phyloP scores from a whole-genome alignment of 1,284 basidiomycete genomes.

The Leccinum cinnamomeum region DNA sequence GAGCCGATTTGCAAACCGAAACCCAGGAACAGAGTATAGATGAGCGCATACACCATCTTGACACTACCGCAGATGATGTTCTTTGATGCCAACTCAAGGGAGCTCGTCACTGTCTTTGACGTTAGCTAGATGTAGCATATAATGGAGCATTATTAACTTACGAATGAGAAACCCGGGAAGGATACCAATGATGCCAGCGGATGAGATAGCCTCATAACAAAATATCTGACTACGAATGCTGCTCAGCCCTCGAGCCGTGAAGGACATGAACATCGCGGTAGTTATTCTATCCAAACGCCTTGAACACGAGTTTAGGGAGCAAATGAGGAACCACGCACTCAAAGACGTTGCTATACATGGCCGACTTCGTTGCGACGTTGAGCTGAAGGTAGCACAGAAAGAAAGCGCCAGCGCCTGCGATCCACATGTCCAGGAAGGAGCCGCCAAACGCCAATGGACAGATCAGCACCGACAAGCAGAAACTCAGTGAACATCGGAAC shows the following conservation, averaged over 20 bases:
- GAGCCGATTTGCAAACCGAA: constrained; percentile 89
- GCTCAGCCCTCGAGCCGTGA: constrained; percentile 75
- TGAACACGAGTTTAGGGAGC: constrained; percentile 17
- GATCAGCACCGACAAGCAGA: constrained; percentile 70
- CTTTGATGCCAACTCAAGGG: constrained; percentile 84
- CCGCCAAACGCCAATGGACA: constrained; percentile 85
- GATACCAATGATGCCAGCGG: constrained; percentile 64
- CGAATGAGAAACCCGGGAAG: constrained; percentile 81
- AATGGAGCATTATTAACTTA: constrained; percentile 42
- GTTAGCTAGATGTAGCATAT: constrained; percentile 12
- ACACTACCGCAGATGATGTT: constrained; percentile 87
- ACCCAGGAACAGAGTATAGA: constrained; percentile 87
- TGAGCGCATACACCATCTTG: constrained; percentile 88
- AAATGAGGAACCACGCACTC: constrained; percentile 57
- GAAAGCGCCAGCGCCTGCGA: constrained; percentile 68
- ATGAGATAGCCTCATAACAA: constrained; percentile 87
- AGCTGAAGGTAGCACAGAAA: constrained; percentile 70
- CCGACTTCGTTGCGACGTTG: constrained; percentile 67
- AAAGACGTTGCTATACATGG: constrained; percentile 84
- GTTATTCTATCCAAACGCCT: constrained; percentile 58
- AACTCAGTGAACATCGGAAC: constrained; percentile 65
- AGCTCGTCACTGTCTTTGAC: constrained; percentile 67
- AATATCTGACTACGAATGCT: constrained; percentile 74
- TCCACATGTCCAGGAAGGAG: constrained; percentile 80
- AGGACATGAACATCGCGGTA: constrained; percentile 78